Evolutionary conservation across 345 rosid species (phyloP), one percentile per base, ranked within the genome.

Genomic region (Lumnitzera littorea): DNA sequence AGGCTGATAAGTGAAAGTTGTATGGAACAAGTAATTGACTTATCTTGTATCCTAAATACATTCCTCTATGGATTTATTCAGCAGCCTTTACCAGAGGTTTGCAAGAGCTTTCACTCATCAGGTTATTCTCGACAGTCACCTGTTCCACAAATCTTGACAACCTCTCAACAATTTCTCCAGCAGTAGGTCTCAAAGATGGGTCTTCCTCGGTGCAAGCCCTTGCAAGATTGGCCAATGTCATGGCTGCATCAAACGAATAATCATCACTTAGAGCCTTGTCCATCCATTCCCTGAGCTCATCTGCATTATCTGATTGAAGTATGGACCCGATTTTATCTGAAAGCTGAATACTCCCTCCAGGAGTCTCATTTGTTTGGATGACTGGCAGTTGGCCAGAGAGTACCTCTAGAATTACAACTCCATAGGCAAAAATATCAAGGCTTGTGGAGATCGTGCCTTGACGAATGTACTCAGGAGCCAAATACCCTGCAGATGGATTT

Each of bases 231-330:
- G 92, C 95, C 58, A 89, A 55, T 50, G 82, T 71, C 11, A 78
- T 75, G 2, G 91, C 98, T 5, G 63, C 74, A 48, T 91, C 94
- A 9, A 82, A 73, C 12, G 92, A 67, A 69, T 91, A 91, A 57
- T 79, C 78, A 23, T 89, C 96, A 14, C 95, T 89, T 56, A 91
- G 20, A 20, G 92, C 84, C 48, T 74, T 74, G 29, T 91, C 98
- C 72, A 91, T 82, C 85, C 82, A 82, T 49, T 81, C 89, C 70
- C 78, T 79, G 5, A 86, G 80, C 50, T 71, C 84, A 51, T 80
- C 80, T 15, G 60, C 76, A 46, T 78, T 72, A 53, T 88, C 88
- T 53, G 82, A 66, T 57, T 49, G 61, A 62, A 80, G 56, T 23
- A 80, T 65, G 47, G 62, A 41, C 71, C 73, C 79, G 61, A 83